These are phyloP conservation scores for Cladorrhinum sp. DNA, from an alignment of 2,329 filamentous ascomycete species.

Conservation along the genomic window DNA sequence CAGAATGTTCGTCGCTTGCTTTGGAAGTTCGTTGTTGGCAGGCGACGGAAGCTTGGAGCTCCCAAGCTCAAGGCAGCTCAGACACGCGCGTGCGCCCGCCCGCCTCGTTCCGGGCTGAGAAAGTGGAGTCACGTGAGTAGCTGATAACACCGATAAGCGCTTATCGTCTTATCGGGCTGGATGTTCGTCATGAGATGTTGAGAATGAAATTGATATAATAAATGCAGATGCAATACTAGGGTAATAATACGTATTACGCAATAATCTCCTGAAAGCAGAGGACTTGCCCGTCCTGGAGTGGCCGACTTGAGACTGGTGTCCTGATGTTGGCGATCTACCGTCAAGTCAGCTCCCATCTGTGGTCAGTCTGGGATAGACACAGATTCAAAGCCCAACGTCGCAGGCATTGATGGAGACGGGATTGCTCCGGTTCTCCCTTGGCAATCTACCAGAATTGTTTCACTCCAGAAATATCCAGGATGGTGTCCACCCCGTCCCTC, in stretches of 20 bases:
- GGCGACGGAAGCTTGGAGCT: constrained; percentile 20
- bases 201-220: neutral
- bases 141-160: constrained; percentile 12
- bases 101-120: constrained; percentile 19
- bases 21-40: constrained; percentile 20
- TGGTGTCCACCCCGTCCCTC: no score
- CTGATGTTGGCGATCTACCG: neutral
- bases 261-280: neutral
- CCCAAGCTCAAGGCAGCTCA: constrained; percentile 31
- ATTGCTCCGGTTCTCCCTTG: no score
- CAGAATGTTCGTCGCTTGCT: constrained; percentile 1
- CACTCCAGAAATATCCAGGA: constrained; percentile 1
- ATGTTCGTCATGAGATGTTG: neutral
- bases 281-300: neutral
- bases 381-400: no score
- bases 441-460: no score
- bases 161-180: constrained; percentile 13
- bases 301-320: no score
- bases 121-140: constrained; percentile 23
- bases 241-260: constrained; percentile 2
- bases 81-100: constrained; percentile 22
- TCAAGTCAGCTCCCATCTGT: neutral
- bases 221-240: neutral
- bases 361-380: no score
- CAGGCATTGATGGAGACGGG: no score